Base-by-base conservation (phyloP, 192 early-diverging fungal species). In the Allomyces javanicus region DNA sequence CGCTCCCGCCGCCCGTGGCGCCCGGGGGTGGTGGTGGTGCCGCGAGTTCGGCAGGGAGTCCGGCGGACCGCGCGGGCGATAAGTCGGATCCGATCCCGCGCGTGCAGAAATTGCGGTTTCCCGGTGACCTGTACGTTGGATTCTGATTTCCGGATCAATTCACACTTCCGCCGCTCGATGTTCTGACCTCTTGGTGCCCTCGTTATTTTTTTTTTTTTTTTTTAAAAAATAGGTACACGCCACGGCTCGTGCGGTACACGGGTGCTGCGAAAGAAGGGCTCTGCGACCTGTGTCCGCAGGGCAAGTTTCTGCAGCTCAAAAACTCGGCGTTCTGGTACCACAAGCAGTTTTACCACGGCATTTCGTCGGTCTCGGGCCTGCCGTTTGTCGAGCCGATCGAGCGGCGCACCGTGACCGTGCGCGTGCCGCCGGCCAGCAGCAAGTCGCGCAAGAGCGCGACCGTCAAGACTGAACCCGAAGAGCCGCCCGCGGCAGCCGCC, bases 251-350 rank as follows among this genome's bases (percentile, higher is more conserved):
- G n/a, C 77, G 89, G 65, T 80, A 81, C 67, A 78, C 75, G 40
- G 89, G 89, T 0, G 83, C 85, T 61, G 70, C 78, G 27, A 90
- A 89, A 71, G 89, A 90, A 65, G 89, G 89, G 0, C 84, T 89
- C 66, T 92, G 90, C 75, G 89, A 90, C 33, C 81, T 83, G 6
- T 92, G 90, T 67, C 72, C 75, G 62, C 87, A 88, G 9, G 89
- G 89, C 6, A 88, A 87, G 66, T 92, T 89, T 88, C 77, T 92
- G 61, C 89, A 92, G 68, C 79, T 92, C 23, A 92, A 90, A 69
- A 92, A 92, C 71, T 87, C 86, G 66, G 90, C 90, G 21, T 92
- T 77, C 68, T 92, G 90, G 90, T 92, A 89, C 68, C 88, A 89
- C 70, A 92, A 92, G 76, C 90, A 89, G 75, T 90, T 89, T 63